These are phyloP conservation scores for Colletotrichum sp. DNA, from an alignment of 2,329 filamentous ascomycete genomes.

Conservation along the genomic window DNA sequence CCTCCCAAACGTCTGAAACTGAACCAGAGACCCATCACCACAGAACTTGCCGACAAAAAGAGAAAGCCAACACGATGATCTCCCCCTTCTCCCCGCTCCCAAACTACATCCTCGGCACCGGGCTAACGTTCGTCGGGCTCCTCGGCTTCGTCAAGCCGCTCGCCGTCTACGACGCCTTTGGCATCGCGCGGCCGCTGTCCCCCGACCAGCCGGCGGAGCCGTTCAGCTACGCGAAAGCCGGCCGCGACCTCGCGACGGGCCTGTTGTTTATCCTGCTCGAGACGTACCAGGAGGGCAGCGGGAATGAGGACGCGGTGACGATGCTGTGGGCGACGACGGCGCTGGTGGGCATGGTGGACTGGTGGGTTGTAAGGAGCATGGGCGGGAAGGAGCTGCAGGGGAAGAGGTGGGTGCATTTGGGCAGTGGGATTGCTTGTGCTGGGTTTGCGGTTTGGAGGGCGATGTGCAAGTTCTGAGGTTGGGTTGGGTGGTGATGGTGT, in stretches of 20 bases:
- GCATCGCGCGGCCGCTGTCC: not conserved
- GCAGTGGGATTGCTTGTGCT: not conserved
- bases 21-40: too few species aligned
- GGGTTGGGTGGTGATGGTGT: not conserved
- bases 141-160: slow-evolving; percentile 19
- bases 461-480: not conserved
- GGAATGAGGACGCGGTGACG: slow-evolving; percentile 19
- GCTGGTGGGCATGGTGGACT: not conserved
- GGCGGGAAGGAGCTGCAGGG: not conserved
- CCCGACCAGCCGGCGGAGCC: not conserved
- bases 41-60: too few species aligned
- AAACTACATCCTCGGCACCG: slow-evolving; percentile 26
- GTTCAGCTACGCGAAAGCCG: slow-evolving; percentile 11
- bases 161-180: slow-evolving; percentile 11
- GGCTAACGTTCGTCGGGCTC: slow-evolving; percentile 24
- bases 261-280: slow-evolving; percentile 15
- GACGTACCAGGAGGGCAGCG: slow-evolving; percentile 13
- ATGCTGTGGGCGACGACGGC: slow-evolving; percentile 7
- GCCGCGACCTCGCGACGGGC: not conserved
- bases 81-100: slow-evolving; percentile 13
- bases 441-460: not conserved
- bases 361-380: slow-evolving; percentile 1
- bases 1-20: too few species aligned
- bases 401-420: not conserved
- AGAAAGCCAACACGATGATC: not conserved